phyloP scores from a whole-genome alignment of 805 yeast genomes.

The Torulaspora gathmanii region DNA sequence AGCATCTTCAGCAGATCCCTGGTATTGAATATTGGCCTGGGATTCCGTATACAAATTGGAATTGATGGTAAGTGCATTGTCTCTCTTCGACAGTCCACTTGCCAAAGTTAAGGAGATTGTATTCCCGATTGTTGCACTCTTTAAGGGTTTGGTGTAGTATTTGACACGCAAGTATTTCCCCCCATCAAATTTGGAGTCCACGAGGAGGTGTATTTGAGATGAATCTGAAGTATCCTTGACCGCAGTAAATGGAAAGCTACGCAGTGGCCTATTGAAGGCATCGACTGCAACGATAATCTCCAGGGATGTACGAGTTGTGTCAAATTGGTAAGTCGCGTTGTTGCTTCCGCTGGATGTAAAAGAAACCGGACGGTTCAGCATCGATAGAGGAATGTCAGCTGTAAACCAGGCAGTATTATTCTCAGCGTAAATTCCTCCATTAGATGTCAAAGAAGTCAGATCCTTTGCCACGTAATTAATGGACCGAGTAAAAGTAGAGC shows the following conservation, averaged over 20 bases:
- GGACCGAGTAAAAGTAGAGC: slow-evolving; percentile 16
- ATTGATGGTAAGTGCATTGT: slow-evolving; percentile 2
- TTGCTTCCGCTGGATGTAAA: slow-evolving; percentile 21
- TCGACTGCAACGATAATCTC: slow-evolving; percentile 27
- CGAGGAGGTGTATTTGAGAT: slow-evolving; percentile 16
- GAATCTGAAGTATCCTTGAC: slow-evolving; percentile 25
- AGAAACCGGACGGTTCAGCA: slow-evolving; percentile 17
- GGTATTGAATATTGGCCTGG: slow-evolving; percentile 4
- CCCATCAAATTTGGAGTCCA: slow-evolving; percentile 28
- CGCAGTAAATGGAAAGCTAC: slow-evolving; percentile 25
- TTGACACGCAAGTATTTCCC: slow-evolving; percentile 29
- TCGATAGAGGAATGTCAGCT: slow-evolving; percentile 26
- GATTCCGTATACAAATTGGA: slow-evolving; percentile 5
- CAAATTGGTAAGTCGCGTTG: slow-evolving; percentile 17
- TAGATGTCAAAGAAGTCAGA: slow-evolving; percentile 18
- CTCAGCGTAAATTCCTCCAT: slow-evolving; percentile 24
- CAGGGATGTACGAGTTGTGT: slow-evolving; percentile 18
- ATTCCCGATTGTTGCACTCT: slow-evolving; percentile 15
- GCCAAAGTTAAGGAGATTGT: slow-evolving; percentile 4
- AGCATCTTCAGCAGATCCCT: not conserved
- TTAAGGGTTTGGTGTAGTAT: slow-evolving; percentile 20
- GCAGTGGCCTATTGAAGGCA: slow-evolving; percentile 25
- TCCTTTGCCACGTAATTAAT: slow-evolving; percentile 23
- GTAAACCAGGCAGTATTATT: slow-evolving; percentile 31
- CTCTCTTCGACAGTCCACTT: slow-evolving; percentile 5